Evolutionary conservation across 169 alveolate genomes (phyloP).

Genomic region (Plasmodium ovale): DNA sequence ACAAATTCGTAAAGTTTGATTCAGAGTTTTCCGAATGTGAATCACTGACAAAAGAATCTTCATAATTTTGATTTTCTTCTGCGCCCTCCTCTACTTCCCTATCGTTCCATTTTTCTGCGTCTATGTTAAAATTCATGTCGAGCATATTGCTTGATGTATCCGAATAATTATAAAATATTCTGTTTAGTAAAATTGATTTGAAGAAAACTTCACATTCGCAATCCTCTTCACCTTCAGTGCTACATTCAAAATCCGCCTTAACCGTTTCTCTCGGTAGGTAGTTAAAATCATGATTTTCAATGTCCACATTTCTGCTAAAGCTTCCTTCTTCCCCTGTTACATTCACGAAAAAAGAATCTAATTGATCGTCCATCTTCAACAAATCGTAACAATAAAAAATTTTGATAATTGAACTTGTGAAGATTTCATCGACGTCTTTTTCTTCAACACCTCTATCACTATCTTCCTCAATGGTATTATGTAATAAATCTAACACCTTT

Average conservation of each 20-base stretch:
- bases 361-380: background rate
- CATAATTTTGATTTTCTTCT: background rate
- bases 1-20: background rate
- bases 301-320: constrained; percentile 7
- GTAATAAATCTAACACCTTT: constrained; percentile 10
- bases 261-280: background rate
- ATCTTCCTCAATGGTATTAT: constrained; percentile 1
- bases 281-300: constrained; percentile 8
- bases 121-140: background rate
- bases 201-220: constrained; percentile 31
- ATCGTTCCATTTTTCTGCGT: background rate
- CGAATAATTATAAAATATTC: constrained; percentile 20
- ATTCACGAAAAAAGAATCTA: constrained; percentile 26
- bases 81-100: constrained; percentile 1
- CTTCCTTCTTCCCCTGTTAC: background rate
- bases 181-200: constrained; percentile 14
- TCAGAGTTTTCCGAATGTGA: background rate
- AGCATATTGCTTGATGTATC: background rate
- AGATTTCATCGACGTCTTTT: constrained; percentile 20
- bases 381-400: constrained; percentile 39
- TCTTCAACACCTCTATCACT: background rate
- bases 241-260: background rate
- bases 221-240: background rate
- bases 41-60: constrained; percentile 6
- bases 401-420: constrained; percentile 18